Evolutionary conservation across 495 filamentous ascomycete genomes (phyloP), one percentile per base, ranked within the genome.

Genomic region (Penicillium canescens): DNA sequence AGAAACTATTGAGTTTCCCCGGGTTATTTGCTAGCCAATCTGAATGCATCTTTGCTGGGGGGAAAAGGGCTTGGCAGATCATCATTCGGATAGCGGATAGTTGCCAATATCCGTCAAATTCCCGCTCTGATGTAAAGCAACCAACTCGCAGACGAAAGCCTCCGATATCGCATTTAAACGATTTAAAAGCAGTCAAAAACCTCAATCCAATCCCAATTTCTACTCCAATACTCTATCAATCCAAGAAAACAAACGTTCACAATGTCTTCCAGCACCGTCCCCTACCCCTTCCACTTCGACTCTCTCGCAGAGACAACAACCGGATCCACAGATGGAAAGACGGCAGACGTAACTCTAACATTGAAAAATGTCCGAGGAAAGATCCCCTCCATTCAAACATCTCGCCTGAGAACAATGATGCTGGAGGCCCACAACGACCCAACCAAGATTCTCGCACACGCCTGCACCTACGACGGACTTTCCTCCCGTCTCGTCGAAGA

Each of bases 401-500:
- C 70, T 0, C 70, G 60, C 6, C 65, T 75, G 3, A 63, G 71
- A n/a, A 62, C 59, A n/a, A 68, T 76, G 60, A 69, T 70, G 66
- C 56, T 68, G 4, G 67, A 72, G 28, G 67, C 69, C 3, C 59
- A 68, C 51, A 53, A 55, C 12, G 67, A 75, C 26, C 66, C 68
- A 2, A 52, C 44, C 11, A 74, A 71, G 42, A 75, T 76, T 35
- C 45, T 75, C 14, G 70, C 70, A 1, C 64, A 67, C 42, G 58
- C 63, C 12, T 72, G 71, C 54, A 67, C 60, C 43, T 74, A 76
- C 45, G 73, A 78, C 47, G 70, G 70, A 0, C 60, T 78, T 0
- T 71, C 63, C 8, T 72, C 73, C 11, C 68, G 71, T 2, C 63
- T 78, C 4, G 60, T 71, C 26, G 70, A 75, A 31, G 67, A 76